Evolutionary conservation across 768 basidiomycete genomes (phyloP), one percentile per base, ranked within the genome.

Genomic region (Roridomyces roridus): DNA sequence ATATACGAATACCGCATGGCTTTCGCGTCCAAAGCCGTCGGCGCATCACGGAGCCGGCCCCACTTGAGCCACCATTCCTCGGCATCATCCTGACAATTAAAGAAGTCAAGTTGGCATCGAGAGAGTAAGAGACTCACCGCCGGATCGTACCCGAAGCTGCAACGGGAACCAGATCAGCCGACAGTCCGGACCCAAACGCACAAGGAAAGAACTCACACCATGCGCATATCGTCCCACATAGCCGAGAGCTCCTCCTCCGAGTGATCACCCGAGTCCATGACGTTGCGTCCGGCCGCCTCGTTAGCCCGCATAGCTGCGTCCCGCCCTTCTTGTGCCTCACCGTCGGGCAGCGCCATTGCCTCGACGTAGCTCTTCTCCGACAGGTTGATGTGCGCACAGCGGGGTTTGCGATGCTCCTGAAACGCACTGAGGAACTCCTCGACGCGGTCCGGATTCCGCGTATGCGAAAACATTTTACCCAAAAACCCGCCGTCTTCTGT

Each of bases 51-150:
- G 7, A 60, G 48, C 8, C 53, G 53, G 12, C 59, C 53, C 59
- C 59, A 60, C 3, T 53, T 34, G 6, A 60, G 40, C 53, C 53
- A 60, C 59, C 59, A 60, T n/a, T 60, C 49, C 23, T 60, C 59
- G 4, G 59, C 59, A 11, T 34, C 59, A 43, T 60, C 59, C n/a
- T n/a, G n/a, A n/a, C n/a, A n/a, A n/a, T n/a, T n/a, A n/a, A n/a
- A n/a, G n/a, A n/a, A n/a, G n/a, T n/a, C n/a, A n/a, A n/a, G n/a
- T n/a, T n/a, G n/a, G n/a, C n/a, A n/a, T n/a, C n/a, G n/a, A n/a
- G n/a, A n/a, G n/a, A n/a, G n/a, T n/a, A n/a, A n/a, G n/a, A n/a
- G n/a, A n/a, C n/a, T n/a, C n/a, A n/a, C n/a, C 15, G 47, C 53
- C 23, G 59, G 53, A 41, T 60, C 53, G 26, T 60, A 60, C 7